A percentile compares a stretch with the other conserved stretches of the same genome.
Evolutionary conservation across 768 basidiomycete genomes (phyloP).

Genomic region (Mycena olivaceomarginata): DNA sequence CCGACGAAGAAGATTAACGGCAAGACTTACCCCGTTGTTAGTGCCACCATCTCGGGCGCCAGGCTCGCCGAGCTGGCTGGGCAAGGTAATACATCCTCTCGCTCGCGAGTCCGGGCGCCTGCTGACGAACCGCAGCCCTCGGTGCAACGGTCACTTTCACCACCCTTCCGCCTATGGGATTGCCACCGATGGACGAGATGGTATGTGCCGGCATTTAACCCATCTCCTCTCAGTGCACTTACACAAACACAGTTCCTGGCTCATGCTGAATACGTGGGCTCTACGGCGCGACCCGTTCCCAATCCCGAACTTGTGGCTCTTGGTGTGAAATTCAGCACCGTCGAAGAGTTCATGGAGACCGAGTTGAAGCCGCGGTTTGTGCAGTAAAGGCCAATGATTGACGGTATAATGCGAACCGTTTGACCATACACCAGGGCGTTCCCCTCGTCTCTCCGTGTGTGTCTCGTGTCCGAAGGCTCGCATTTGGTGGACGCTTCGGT

Average conservation of each 20-base stretch:
- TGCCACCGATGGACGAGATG: constrained; percentile 26
- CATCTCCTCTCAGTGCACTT: neutral
- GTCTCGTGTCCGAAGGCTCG: too few species aligned
- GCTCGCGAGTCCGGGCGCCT: neutral
- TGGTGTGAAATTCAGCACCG: constrained; percentile 18
- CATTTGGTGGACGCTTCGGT: too few species aligned
- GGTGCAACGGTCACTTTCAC: constrained; percentile 32
- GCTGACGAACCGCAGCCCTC: constrained; percentile 6
- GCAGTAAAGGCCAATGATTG: neutral
- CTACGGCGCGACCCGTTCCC: neutral
- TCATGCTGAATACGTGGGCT: constrained; percentile 12
- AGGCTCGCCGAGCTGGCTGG: constrained; percentile 20
- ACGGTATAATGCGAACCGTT: too few species aligned
- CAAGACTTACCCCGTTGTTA: constrained; percentile 25
- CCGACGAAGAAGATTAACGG: constrained; percentile 11
- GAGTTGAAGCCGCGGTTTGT: constrained; percentile 27
- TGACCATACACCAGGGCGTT: too few species aligned
- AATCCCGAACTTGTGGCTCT: constrained; percentile 31
- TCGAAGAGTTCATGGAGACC: constrained; percentile 27
- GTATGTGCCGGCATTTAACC: neutral
- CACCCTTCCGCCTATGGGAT: neutral
- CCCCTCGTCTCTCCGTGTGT: too few species aligned
- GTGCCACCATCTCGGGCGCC: neutral
- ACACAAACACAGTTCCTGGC: neutral
- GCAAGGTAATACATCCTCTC: constrained; percentile 1